Percentiles rank a stretch among this genome's conserved stretches.
phyloP scores from a whole-genome alignment of 108 stramenopile genomes.

The Discostella stelligeroides region DNA sequence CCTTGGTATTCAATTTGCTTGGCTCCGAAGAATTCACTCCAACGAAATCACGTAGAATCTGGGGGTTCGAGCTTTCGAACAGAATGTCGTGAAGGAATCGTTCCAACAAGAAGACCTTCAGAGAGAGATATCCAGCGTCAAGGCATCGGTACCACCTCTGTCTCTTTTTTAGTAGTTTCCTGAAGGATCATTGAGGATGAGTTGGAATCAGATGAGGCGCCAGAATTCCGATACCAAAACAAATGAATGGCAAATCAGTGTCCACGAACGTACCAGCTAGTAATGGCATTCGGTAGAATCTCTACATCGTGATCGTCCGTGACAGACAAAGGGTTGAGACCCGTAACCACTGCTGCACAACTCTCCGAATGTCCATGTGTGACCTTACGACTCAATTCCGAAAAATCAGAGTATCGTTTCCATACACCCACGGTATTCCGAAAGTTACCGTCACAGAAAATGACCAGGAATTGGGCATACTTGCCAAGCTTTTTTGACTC shows the following conservation, averaged over 20 bases:
- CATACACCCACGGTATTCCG: conserved; percentile 88
- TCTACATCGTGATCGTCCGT: conserved; percentile 77
- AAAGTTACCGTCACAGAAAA: conserved; percentile 82
- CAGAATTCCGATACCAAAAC: background rate
- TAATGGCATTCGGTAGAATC: conserved; percentile 83
- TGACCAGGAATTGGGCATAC: conserved; percentile 86
- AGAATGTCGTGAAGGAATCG: conserved; percentile 95
- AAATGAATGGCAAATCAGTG: background rate
- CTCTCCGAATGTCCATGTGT: conserved; percentile 71
- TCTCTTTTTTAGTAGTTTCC: conserved; percentile 83
- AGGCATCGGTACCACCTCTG: conserved; percentile 94
- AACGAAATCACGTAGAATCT: conserved; percentile 80
- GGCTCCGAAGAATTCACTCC: conserved; percentile 40
- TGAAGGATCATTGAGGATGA: background rate
- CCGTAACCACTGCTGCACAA: conserved; percentile 75
- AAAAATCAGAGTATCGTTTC: conserved; percentile 91
- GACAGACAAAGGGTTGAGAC: conserved; percentile 73
- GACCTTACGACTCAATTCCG: conserved; percentile 70
- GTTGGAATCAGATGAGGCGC: background rate
- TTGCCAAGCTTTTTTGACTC: conserved; percentile 85
- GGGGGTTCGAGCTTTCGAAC: conserved; percentile 86
- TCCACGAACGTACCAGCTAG: conserved; percentile 55
- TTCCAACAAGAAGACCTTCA: conserved; percentile 96
- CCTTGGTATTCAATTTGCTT: conserved; percentile 44
- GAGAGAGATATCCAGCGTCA: conserved; percentile 89